Base-by-base conservation (phyloP, 2,329 filamentous ascomycete species). In the Aureobasidium mangrovei region DNA sequence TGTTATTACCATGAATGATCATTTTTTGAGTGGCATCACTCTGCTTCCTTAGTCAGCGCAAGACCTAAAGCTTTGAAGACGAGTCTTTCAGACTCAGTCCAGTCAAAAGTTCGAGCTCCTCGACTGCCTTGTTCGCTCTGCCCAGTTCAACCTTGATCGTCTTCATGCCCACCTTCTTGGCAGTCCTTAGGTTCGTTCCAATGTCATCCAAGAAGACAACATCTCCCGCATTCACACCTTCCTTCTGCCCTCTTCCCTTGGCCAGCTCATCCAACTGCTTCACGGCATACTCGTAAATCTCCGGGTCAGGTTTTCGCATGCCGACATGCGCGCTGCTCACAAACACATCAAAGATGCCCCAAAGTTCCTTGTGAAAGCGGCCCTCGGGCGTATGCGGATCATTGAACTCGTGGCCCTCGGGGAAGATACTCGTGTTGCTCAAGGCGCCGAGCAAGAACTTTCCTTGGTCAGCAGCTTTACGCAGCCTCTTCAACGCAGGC, bases 191-290 rank as follows among this genome's bases (percentile, higher is more conserved):
- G 67, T 98, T 98, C 70, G 91, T 84, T 1, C 93, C 93, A 67
- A 98, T 95, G 63, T 96, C 91, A 67, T 96, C 93, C 47, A 96
- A 71, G 67, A 98, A 98, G 4, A 95, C 71, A 42, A 96, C 75
- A 54, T 96, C 88, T 0, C 73, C 72, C 0, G 85, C 72, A 54
- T 72, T 68, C 7, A 94, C 74, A 0, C 77, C 12, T 67, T 69
- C 74, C 77, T 79, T 3, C 75, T 61, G 72, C 74, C 58, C 72
- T 67, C 81, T 81, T 27, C 73, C 69, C 64, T 72, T 75, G 1
- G 83, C 81, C 60, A 81, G 81, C 57, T 79, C 76, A 62, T 87
- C 76, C 60, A 93, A 75, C 61, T 81, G 77, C 54, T 77, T 69
- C 44, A 95, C 67, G 0, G 91, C 84, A 59, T 87, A 75, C 60